Evolutionary conservation across 371 early-diverging fungal species (phyloP), one percentile per base, ranked within the genome.

Genomic region (Mortierella polycephala): DNA sequence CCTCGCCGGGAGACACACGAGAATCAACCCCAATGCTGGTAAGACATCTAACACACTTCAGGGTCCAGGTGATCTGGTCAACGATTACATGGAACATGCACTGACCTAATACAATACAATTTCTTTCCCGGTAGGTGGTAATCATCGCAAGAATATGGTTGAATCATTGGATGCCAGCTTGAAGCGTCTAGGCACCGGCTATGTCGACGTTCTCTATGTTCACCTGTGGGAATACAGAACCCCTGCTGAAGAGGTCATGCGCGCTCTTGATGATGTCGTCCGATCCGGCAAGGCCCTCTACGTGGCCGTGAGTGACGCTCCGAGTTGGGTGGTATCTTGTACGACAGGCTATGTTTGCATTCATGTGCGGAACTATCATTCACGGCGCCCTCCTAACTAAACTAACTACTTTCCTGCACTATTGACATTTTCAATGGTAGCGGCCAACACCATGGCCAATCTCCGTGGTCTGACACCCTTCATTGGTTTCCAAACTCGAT

Each of bases 201-300:
- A 83, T 45, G 69, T 86, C 30, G 86, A 86, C 54, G 57, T 87
- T 40, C 80, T 85, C 23, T 85, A 86, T 68, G 73, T 84, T 18
- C 86, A 87, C 46, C 40, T 74, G 39, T 86, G 76, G 71, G 86
- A 87, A 60, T 76, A 74, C 62, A 60, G 66, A 53, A 85, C 81
- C 1, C 83, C 82, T 9, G 62, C 82, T 21, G 59, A 72, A 14
- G 86, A 86, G 42, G 81, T 85, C 13, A 82, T 86, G 75, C 74
- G 73, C 6, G 73, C 86, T 5, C 54, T 87, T 40, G 81, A 87
- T 56, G 87, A 85, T 60, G 81, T 84, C 30, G 87, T 87, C 10
- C 67, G 82, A 2, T 55, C 82, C 1, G 87, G 87, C 8, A 86
- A 87, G 47, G 85, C 86, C 0, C 64, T 67, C n/a, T 85, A 86